These are phyloP conservation scores for Fagopyrum homotropicum DNA, from an alignment of 148 eudicot genomes.

Conservation along the genomic window DNA sequence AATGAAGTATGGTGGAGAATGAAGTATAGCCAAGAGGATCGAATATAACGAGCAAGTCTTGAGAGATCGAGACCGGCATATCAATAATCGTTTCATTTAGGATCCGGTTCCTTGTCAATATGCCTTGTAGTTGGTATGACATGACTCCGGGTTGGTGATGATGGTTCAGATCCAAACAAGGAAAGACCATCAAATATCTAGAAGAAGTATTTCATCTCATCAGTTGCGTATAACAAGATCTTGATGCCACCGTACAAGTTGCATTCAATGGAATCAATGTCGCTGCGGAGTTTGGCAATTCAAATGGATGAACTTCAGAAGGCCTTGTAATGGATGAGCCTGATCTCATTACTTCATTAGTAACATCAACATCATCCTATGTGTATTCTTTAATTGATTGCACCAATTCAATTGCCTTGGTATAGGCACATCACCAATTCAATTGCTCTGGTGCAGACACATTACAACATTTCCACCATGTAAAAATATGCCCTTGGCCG, in stretches of 20 bases:
- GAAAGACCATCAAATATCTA: slow-evolving; percentile 32
- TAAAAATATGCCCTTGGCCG: too few relatives aligned
- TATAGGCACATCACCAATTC: too few relatives aligned
- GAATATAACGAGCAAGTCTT: slow-evolving; percentile 65
- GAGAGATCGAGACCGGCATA: slow-evolving; percentile 64
- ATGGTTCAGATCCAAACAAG: slow-evolving; percentile 29
- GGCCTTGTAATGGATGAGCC: slow-evolving; percentile 33
- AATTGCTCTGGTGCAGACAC: too few relatives aligned
- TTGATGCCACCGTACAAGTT: slow-evolving; percentile 45
- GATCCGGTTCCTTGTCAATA: slow-evolving; percentile 24
- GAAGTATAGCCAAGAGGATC: slow-evolving; percentile 7
- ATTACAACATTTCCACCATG: too few relatives aligned
- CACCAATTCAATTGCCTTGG: slow-evolving; percentile 76
- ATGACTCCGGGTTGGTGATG: slow-evolving; percentile 33
- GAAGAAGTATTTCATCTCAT: slow-evolving; percentile 56
- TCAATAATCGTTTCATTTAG: slow-evolving; percentile 19
- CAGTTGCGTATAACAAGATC: slow-evolving; percentile 72
- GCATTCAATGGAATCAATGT: slow-evolving; percentile 64
- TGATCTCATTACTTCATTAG: slow-evolving; percentile 48
- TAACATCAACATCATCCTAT: slow-evolving; percentile 72
- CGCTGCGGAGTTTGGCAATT: slow-evolving; percentile 66
- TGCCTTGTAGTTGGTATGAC: slow-evolving; percentile 44
- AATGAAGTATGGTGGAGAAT: not conserved
- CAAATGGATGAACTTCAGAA: slow-evolving; percentile 31
- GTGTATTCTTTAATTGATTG: slow-evolving; percentile 79